A percentile compares a stretch with the other conserved stretches of the same genome.
These are phyloP conservation scores for Calocybe cyanea DNA, from an alignment of 768 basidiomycete genomes.

Conservation along the genomic window DNA sequence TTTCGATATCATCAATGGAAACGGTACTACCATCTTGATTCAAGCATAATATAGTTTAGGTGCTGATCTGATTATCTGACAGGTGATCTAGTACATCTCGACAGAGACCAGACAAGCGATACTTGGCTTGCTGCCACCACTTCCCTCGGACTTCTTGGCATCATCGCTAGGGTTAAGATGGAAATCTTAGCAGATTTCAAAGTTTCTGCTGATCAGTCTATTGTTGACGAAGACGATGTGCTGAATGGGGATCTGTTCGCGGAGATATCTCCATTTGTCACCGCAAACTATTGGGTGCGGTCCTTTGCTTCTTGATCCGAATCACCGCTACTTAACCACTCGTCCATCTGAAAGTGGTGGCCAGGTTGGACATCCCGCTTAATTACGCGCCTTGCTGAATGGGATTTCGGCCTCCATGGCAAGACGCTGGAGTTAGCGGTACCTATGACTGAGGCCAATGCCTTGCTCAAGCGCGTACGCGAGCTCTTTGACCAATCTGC, in stretches of 20 bases:
- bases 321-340: too few relatives aligned
- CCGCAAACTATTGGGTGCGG: constrained; percentile 35
- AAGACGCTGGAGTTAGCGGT: constrained; percentile 32
- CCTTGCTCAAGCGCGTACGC: constrained; percentile 27
- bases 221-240: constrained; percentile 26
- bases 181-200: constrained; percentile 31
- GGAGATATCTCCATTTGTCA: constrained; percentile 33
- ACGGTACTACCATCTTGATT: constrained; percentile 17
- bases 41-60: not conserved
- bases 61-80: not conserved
- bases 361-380: constrained; percentile 20
- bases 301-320: not conserved
- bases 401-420: constrained; percentile 32
- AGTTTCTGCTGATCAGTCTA: constrained; percentile 32
- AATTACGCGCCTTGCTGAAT: constrained; percentile 19
- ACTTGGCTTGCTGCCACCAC: constrained; percentile 36
- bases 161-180: constrained; percentile 30
- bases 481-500: constrained; percentile 30
- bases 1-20: constrained; percentile 34
- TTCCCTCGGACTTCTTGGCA: constrained; percentile 32
- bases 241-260: constrained; percentile 29
- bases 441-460: constrained; percentile 28
- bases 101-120: constrained; percentile 25
- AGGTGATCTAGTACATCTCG: constrained; percentile 33
- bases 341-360: constrained; percentile 27